Base-by-base conservation (phyloP, 768 basidiomycete genomes). In the Tricholoma furcatifolium region DNA sequence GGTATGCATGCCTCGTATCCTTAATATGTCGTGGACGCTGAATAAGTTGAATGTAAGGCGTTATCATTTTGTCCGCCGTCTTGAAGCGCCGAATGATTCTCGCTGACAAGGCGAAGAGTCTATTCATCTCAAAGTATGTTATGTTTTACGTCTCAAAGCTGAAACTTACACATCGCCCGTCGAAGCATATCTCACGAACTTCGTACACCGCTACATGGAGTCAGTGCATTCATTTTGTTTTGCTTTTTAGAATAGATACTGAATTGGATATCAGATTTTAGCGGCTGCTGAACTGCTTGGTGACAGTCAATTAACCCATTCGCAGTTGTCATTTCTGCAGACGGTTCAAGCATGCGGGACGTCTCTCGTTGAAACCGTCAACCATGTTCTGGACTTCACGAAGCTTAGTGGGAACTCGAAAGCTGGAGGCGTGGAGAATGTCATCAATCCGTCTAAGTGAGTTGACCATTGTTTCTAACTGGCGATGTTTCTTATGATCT, bases 381-480 rank as follows among this genome's bases (percentile, higher is more conserved):
- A 97, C 63, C 95, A 98, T 60, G 95, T 98, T 5, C 74, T 98
- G 23, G 95, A 98, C 66, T 98, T 95, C 64, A 96, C 93, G 27
- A 98, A 98, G 64, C 78, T 96, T 20, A 93, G 91, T 55, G 93
- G 93, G 18, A 91, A 88, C 61, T 77, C 84, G 42, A 91, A 90
- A 65, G 78, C 83, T 2, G 90, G 88, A 23, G 87, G 87, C 36
- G 81, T 87, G 7, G 85, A 91, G 64, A 88, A 87, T 57, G 82
- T 84, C 39, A 91, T 93, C 55, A 74, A 80, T 17, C 80, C 81
- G 8, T 79, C 81, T 54, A 80, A 75, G 90, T 88, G 47, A 54
- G 83, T 72, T 50, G n/a, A 42, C 14, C 9, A 17, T 31, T 53
- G 17, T 42, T 6, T 17, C 42, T 45, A 51, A 20, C 42, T 24